These are phyloP conservation scores for Imleria badia DNA, from an alignment of 768 basidiomycete genomes.

Conservation along the genomic window DNA sequence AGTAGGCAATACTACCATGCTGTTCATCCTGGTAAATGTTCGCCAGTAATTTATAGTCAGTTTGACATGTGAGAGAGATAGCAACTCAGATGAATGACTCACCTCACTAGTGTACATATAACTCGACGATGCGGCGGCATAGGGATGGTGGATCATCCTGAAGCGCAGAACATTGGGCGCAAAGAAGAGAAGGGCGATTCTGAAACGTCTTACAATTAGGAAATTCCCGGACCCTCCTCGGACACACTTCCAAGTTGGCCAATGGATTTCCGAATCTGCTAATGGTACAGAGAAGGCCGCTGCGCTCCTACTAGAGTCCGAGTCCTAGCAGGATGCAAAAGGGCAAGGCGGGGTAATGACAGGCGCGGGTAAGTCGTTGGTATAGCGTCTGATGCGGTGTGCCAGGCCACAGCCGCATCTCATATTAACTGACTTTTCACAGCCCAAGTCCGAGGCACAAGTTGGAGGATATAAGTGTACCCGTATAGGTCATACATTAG, in stretches of 20 bases:
- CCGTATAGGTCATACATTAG: too few species aligned
- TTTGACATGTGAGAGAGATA: background rate
- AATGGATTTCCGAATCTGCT: constrained; percentile 4
- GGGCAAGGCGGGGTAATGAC: background rate
- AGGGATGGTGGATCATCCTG: constrained; percentile 32
- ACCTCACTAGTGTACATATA: constrained; percentile 28
- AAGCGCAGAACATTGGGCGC: constrained; percentile 18
- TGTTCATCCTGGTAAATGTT: constrained; percentile 13
- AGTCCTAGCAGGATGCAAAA: background rate
- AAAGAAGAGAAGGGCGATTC: constrained; percentile 2
- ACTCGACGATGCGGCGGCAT: constrained; percentile 27
- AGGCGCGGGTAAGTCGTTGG: constrained; percentile 2
- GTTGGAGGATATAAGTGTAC: background rate
- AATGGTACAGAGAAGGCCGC: background rate
- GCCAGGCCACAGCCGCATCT: background rate
- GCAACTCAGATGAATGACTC: background rate
- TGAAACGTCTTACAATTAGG: background rate
- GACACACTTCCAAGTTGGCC: background rate
- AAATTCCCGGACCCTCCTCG: background rate
- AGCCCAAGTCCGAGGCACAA: background rate
- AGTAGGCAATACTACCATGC: background rate
- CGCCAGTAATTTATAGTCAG: background rate
- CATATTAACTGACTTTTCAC: constrained; percentile 2
- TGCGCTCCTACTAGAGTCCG: background rate
- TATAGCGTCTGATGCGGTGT: background rate